phyloP scores from a whole-genome alignment of 2,329 filamentous ascomycete genomes.

The Zymoseptoria passerinii region DNA sequence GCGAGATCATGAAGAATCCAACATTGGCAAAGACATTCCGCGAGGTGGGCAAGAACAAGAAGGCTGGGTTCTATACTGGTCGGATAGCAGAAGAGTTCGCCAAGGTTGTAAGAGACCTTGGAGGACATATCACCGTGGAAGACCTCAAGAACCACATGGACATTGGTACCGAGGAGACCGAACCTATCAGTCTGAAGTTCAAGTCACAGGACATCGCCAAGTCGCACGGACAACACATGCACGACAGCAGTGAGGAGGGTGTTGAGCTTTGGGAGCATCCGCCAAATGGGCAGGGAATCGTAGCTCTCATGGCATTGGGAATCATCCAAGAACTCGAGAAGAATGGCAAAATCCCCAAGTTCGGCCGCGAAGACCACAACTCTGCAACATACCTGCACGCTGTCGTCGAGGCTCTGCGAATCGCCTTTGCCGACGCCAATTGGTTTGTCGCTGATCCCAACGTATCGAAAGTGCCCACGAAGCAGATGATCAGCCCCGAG shows the following conservation, averaged over 20 bases:
- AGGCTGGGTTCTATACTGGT: constrained; percentile 84
- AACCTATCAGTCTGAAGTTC: constrained; percentile 66
- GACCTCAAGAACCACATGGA: constrained; percentile 73
- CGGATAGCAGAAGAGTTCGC: constrained; percentile 73
- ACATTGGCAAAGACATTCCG: constrained; percentile 74
- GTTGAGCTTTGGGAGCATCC: constrained; percentile 94
- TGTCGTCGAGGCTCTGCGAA: constrained; percentile 76
- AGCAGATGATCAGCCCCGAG: constrained; percentile 58
- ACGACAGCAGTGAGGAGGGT: constrained; percentile 43
- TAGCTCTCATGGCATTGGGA: constrained; percentile 87
- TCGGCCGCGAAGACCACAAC: constrained; percentile 68
- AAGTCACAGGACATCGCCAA: constrained; percentile 49
- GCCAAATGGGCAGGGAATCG: constrained; percentile 91
- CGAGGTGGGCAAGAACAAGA: constrained; percentile 68
- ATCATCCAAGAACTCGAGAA: constrained; percentile 82
- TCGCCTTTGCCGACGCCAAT: constrained; percentile 79
- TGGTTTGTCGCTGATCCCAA: constrained; percentile 89
- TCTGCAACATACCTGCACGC: constrained; percentile 66
- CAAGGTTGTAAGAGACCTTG: constrained; percentile 65
- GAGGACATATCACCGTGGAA: constrained; percentile 68
- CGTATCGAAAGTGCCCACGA: constrained; percentile 58
- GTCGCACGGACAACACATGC: constrained; percentile 37
- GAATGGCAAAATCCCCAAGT: constrained; percentile 63
- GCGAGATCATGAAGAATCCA: constrained; percentile 84
- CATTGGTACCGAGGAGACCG: constrained; percentile 65